A percentile compares a stretch with the other conserved stretches of the same genome.
These are phyloP conservation scores for Casuarina equisetifolia DNA, from an alignment of 306 rosid genomes.

Conservation along the genomic window DNA sequence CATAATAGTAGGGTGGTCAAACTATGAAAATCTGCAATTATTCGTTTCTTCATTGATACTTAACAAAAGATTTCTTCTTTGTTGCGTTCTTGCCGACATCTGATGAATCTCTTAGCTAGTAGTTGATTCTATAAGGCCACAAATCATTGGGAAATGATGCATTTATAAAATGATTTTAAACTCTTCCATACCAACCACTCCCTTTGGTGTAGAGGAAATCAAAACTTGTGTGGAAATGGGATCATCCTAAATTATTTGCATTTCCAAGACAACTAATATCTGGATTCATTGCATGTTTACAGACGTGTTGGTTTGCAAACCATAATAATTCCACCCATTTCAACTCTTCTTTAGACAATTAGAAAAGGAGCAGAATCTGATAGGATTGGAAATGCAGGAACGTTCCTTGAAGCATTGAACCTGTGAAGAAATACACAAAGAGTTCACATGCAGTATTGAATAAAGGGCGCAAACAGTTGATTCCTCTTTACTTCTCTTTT, in stretches of 20 bases:
- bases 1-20: not conserved
- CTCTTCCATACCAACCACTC: not conserved
- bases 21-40: not conserved
- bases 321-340: not conserved
- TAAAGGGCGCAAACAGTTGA: not conserved
- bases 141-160: not conserved
- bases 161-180: too few relatives aligned
- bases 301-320: not conserved
- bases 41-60: not conserved
- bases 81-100: conserved; percentile 27
- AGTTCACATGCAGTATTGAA: not conserved
- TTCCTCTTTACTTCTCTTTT: not conserved
- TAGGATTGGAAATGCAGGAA: not conserved
- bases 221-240: too few relatives aligned
- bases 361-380: not conserved
- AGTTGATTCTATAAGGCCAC: not conserved
- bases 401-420: not conserved
- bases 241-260: too few relatives aligned
- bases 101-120: conserved; percentile 5
- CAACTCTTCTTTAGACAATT: not conserved
- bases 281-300: too few relatives aligned
- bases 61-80: not conserved
- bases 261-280: too few relatives aligned
- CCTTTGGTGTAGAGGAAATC: not conserved
- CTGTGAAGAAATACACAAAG: not conserved